Evolutionary conservation across 257 asterid species (phyloP), one percentile per base, ranked within the genome.

Genomic region (Nicotiana knightiana): DNA sequence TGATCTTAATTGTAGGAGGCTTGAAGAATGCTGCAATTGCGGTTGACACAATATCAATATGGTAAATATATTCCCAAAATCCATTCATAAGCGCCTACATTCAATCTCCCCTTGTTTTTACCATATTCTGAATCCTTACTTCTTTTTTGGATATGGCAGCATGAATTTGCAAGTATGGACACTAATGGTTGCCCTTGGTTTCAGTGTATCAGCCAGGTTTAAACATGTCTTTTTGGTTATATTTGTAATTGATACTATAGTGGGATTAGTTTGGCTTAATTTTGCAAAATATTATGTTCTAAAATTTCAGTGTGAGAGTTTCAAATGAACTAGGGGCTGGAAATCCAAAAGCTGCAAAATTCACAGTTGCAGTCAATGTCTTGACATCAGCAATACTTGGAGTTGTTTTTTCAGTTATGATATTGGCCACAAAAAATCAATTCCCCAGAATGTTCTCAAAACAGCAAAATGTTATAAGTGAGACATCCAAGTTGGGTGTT

Each of bases 1-100:
- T 88, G 57, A 82, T 89, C 43, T 85, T 89, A 4, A 82, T 89
- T 87, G 89, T 86, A 46, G 93, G 93, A 80, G 87, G 86, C 16
- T 76, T 89, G 75, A 85, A 83, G 68, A 82, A 89, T 83, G 90
- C 93, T 21, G 83, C 86, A 58, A 79, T 85, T 73, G 84, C 90
- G 1, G 87, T 89, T 33, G 93, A 88, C 77, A 86, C 88, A 4
- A 32, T 88, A 39, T 89, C 93, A 39, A 81, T 89, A 35, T 88
- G 91, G 93, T 88, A 63, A 85, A 68, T 68, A 79, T 35, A 81
- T n/a, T 51, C 32, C 46, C 10, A 17, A 15, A 78, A 33, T 26
- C 17, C 24, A 77, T 4, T 37, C 30, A 35, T 35, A 33, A 16
- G 15, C 7, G 33, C 51, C 75, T 7, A 6, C 2, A 15, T 55